Evolutionary conservation across 805 yeast species (phyloP), one percentile per base, ranked within the genome.

Genomic region (Saccharomycopsis sp.): DNA sequence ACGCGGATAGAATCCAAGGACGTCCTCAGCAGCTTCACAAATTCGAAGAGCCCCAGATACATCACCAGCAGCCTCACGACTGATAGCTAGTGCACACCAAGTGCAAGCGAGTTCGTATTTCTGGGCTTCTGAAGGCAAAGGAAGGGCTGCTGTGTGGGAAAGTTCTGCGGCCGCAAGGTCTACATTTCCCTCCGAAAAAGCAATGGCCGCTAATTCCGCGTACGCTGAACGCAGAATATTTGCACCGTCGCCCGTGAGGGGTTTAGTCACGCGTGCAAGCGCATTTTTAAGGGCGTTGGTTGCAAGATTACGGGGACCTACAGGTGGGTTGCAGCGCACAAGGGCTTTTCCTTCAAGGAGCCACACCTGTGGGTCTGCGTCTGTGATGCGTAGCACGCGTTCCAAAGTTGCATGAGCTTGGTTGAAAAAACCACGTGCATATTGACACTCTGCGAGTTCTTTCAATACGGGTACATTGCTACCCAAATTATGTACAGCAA

Each of bases 141-240:
- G 82, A 35, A 82, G 69, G 25, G 79, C 71, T 53, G 82, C 68
- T 1, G 85, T 80, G 1, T 75, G 17, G 76, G 74, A 47, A 83
- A 65, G 65, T 83, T 86, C 7, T 73, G 67, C 38, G 8, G 77
- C 74, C n/a, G 82, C 79, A 53, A 70, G 64, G 57, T 80, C 83
- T 44, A 76, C 70, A 63, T 81, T 76, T 17, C 79, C 79, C 25
- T 81, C 80, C 5, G 77, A 73, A 1, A 79, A 76, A 1, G 81
- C 80, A n/a, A 83, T 71, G 2, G 79, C 78, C 0, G 85, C 86
- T 53, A 83, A 69, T 63, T 81, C 84, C 2, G 81, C 76, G 68
- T 81, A 85, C 2, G 79, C 78, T 15, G 77, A 72, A 56, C 84
- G 71, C 0, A 82, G 78, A 1, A 79, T 72, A 56, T 78, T 79